A percentile compares a stretch with the other conserved stretches of the same genome.
Evolutionary conservation across 192 early-diverging fungal genomes (phyloP).

Genomic region (Diversispora epigaea): DNA sequence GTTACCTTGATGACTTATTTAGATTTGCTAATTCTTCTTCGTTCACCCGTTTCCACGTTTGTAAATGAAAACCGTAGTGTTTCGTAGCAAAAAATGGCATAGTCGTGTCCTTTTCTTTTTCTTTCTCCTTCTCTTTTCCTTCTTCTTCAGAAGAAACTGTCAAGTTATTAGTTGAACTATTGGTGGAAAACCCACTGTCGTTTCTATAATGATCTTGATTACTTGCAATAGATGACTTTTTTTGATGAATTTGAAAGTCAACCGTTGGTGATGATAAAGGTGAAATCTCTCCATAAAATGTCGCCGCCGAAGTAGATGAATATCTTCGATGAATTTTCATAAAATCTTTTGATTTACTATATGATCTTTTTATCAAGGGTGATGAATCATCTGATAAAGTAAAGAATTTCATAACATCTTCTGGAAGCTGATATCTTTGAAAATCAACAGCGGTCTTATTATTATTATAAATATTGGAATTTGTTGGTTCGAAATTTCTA

Average conservation of each 20-base stretch:
- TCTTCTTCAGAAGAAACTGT: neutral
- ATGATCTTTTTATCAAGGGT: neutral
- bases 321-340: slow-evolving; percentile 16
- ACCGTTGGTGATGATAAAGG: neutral
- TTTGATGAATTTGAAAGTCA: neutral
- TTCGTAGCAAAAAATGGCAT: neutral
- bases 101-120: too few relatives aligned
- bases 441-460: neutral
- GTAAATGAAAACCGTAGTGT: neutral
- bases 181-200: neutral
- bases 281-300: neutral
- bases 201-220: slow-evolving; percentile 5
- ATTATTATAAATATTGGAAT: neutral
- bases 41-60: too few relatives aligned
- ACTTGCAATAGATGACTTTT: neutral
- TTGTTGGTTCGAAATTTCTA: neutral
- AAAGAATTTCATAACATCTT: slow-evolving; percentile 27
- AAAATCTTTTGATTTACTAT: slow-evolving; percentile 8
- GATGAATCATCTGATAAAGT: neutral
- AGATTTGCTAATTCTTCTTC: too few relatives aligned
- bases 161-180: neutral
- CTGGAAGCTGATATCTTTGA: slow-evolving; percentile 22
- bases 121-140: neutral
- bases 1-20: too few relatives aligned
- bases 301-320: neutral